Evolutionary conservation across 176 grass and related monocot species (phyloP).

Genomic region (Secale cereale): DNA sequence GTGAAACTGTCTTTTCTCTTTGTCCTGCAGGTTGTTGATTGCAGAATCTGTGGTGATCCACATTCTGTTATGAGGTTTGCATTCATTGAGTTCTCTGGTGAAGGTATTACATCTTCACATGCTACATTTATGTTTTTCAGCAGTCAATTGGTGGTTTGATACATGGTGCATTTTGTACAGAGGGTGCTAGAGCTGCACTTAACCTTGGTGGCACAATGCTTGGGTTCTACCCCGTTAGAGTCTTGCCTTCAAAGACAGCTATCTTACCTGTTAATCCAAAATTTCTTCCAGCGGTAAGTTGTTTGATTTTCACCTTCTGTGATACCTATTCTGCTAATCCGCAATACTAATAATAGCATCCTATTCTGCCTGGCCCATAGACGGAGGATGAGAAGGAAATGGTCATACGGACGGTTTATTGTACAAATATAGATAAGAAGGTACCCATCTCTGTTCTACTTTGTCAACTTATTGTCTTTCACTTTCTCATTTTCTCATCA

Average conservation of each 20-base stretch:
- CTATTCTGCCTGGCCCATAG: constrained; percentile 34
- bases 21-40: constrained; percentile 72
- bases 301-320: not conserved
- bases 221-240: constrained; percentile 91
- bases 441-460: constrained; percentile 27
- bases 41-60: constrained; percentile 88
- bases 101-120: constrained; percentile 49
- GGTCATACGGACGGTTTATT: constrained; percentile 92
- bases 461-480: not conserved
- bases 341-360: constrained; percentile 25
- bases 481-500: not conserved
- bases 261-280: constrained; percentile 99
- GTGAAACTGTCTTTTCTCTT: constrained; percentile 11
- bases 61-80: constrained; percentile 94
- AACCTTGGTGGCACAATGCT: constrained; percentile 83
- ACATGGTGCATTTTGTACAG: constrained; percentile 31
- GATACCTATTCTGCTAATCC: not conserved
- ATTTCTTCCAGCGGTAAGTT: constrained; percentile 78
- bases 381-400: constrained; percentile 91
- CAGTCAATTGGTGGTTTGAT: constrained; percentile 14
- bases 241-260: constrained; percentile 95
- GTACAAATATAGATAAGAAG: constrained; percentile 99
- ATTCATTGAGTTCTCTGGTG: constrained; percentile 88
- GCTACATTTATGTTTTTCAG: not conserved
- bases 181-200: constrained; percentile 69